These are phyloP conservation scores for Anethum foeniculum DNA, from an alignment of 140 eudicot genomes.

Conservation along the genomic window DNA sequence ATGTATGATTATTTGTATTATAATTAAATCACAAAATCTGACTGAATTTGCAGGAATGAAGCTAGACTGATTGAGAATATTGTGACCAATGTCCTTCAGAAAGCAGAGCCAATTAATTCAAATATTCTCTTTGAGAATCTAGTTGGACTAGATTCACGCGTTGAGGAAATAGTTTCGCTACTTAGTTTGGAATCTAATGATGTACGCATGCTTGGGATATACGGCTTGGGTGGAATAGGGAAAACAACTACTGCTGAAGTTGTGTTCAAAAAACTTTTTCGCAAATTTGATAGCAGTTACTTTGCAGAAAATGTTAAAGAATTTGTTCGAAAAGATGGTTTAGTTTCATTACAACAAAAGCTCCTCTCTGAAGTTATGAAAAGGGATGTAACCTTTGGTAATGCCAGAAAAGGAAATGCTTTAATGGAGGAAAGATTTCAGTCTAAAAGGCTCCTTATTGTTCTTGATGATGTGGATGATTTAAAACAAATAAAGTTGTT, in stretches of 20 bases:
- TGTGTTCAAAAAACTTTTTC: not conserved
- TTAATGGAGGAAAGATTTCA: not conserved
- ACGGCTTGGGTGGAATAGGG: slow-evolving; percentile 1
- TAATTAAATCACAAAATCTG: too few relatives aligned
- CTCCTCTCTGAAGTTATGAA: not conserved
- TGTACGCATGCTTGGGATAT: not conserved
- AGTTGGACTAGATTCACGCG: not conserved
- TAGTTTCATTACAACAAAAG: not conserved
- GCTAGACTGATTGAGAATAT: too few relatives aligned
- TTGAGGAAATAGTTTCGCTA: not conserved
- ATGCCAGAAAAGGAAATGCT: not conserved
- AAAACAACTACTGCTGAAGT: not conserved
- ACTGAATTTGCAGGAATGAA: too few relatives aligned
- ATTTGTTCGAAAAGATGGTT: not conserved
- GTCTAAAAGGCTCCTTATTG: not conserved
- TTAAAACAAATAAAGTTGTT: not conserved
- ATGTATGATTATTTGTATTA: too few relatives aligned
- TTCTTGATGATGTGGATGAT: slow-evolving; percentile 6
- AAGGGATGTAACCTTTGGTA: not conserved
- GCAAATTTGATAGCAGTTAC: not conserved
- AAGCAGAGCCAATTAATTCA: too few relatives aligned
- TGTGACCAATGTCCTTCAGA: too few relatives aligned
- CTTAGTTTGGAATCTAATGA: not conserved
- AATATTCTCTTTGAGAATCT: not conserved
- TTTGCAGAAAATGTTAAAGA: slow-evolving; percentile 3